phyloP scores from a whole-genome alignment of 2,329 filamentous ascomycete species.

The Boeremia lycopersici region DNA sequence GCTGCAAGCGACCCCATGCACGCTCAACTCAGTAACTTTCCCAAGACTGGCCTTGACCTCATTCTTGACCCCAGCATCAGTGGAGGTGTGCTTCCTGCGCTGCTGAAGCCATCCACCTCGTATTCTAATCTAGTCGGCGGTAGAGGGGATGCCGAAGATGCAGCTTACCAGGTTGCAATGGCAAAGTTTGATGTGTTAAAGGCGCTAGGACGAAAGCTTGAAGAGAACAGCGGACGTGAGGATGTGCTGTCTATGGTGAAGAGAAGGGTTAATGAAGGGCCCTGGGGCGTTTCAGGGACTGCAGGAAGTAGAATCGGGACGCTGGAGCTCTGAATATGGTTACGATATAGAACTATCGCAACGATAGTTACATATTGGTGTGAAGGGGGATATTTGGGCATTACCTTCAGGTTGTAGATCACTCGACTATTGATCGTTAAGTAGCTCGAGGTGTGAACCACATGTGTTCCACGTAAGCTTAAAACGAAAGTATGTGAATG shows the following conservation, averaged over 20 bases:
- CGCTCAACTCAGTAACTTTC: conserved; percentile 43
- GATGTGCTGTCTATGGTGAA: conserved; percentile 51
- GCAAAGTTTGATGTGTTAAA: conserved; percentile 64
- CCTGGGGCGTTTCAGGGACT: conserved; percentile 49
- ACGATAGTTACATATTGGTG: too few relatives aligned
- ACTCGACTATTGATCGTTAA: too few relatives aligned
- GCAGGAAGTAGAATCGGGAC: conserved; percentile 55
- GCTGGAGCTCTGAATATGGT: conserved; percentile 41
- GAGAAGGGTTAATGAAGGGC: conserved; percentile 51
- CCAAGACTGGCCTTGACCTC: conserved; percentile 55
- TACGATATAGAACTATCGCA: too few relatives aligned
- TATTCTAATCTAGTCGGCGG: conserved; percentile 65
- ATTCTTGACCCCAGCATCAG: conserved; percentile 58
- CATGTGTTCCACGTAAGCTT: too few relatives aligned
- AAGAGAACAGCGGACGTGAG: conserved; percentile 43
- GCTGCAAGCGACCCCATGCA: conserved; percentile 58
- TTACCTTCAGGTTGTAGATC: too few relatives aligned
- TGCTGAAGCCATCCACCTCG: conserved; percentile 62
- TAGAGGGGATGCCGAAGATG: conserved; percentile 61
- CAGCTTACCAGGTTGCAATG: conserved; percentile 62
- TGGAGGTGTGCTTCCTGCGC: conserved; percentile 60
- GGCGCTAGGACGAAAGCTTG: conserved; percentile 54
- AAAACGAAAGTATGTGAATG: too few relatives aligned
- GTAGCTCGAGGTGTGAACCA: too few relatives aligned
- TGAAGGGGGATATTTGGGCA: too few relatives aligned